Conservation (phyloP, 805 yeast genomes). For the Cyberlindnera japonica region DNA sequence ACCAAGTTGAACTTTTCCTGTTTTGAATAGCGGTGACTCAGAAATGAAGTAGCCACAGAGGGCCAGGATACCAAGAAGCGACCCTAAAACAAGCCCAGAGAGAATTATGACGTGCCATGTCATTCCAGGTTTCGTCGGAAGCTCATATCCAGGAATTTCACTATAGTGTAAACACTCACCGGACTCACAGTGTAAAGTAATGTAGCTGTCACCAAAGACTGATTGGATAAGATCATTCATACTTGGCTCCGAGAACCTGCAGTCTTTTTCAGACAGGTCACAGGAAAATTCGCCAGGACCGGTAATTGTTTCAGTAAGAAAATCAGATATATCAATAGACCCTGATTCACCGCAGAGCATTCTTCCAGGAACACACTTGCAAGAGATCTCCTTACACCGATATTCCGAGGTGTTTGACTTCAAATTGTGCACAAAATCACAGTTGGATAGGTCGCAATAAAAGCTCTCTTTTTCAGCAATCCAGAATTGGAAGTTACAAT, state of each 20-base stretch:
- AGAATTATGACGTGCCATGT: slow-evolving; percentile 45
- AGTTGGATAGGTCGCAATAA: slow-evolving; percentile 76
- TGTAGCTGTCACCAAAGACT: slow-evolving; percentile 93
- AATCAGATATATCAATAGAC: slow-evolving; percentile 91
- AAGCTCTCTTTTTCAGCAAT: slow-evolving; percentile 86
- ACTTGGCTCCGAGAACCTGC: slow-evolving; percentile 89
- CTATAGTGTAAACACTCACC: slow-evolving; percentile 93
- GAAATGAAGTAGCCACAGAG: slow-evolving; percentile 44
- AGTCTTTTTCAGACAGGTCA: slow-evolving; percentile 54
- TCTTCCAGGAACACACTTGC: slow-evolving; percentile 87
- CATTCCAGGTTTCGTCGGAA: slow-evolving; percentile 49
- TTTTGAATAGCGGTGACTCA: slow-evolving; percentile 58
- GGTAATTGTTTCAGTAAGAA: slow-evolving; percentile 78
- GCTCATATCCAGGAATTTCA: slow-evolving; percentile 85
- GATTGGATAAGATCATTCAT: slow-evolving; percentile 89
- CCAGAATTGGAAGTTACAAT: slow-evolving; percentile 95
- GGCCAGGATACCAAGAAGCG: slow-evolving; percentile 38
- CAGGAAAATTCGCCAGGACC: slow-evolving; percentile 95
- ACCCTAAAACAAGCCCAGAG: slow-evolving; percentile 40
- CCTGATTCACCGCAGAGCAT: slow-evolving; percentile 95
- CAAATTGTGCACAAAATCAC: slow-evolving; percentile 66
- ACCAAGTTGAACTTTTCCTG: slow-evolving; percentile 26
- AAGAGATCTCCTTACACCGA: slow-evolving; percentile 71
- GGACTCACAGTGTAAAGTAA: slow-evolving; percentile 73
- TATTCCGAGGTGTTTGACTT: slow-evolving; percentile 66